A percentile compares a stretch with the other conserved stretches of the same genome.
Evolutionary conservation across 2,329 filamentous ascomycete species (phyloP).

Genomic region (Tolypocladium nubicola): DNA sequence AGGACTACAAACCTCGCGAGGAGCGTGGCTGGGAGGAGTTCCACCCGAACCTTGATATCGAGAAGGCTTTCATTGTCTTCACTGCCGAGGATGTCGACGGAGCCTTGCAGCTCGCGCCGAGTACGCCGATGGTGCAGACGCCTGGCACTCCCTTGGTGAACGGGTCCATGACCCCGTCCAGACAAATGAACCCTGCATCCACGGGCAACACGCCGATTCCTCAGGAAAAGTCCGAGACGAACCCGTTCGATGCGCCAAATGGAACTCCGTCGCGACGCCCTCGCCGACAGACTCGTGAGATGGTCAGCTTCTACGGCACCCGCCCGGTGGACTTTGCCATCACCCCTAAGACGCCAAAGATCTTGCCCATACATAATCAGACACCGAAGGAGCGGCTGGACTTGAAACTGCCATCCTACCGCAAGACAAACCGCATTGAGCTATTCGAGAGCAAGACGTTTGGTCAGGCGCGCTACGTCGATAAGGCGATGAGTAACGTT

Average conservation of each 20-base stretch:
- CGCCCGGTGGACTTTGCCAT: constrained; percentile 31
- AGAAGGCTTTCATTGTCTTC: constrained; percentile 67
- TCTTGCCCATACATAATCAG: constrained; percentile 67
- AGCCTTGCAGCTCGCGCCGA: constrained; percentile 31
- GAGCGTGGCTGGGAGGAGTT: constrained; percentile 98
- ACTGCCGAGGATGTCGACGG: constrained; percentile 80
- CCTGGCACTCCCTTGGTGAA: constrained; percentile 19
- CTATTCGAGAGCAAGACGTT: constrained; percentile 76
- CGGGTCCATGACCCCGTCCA: constrained; percentile 34
- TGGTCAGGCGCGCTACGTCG: constrained; percentile 83
- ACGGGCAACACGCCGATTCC: constrained; percentile 32
- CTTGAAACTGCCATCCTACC: constrained; percentile 64
- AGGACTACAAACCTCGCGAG: constrained; percentile 94
- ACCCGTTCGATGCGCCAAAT: constrained; percentile 16
- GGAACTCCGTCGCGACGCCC: constrained; percentile 24
- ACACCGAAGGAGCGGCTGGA: constrained; percentile 73
- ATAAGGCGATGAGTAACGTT: constrained; percentile 90
- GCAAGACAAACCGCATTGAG: constrained; percentile 67
- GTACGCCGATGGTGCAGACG: constrained; percentile 21
- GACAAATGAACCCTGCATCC: constrained; percentile 31
- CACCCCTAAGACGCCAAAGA: constrained; percentile 48
- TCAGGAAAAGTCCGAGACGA: constrained; percentile 19
- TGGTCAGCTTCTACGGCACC: constrained; percentile 41
- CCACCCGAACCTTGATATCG: constrained; percentile 88
- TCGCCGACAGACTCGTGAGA: constrained; percentile 38